Base-by-base conservation (phyloP, 1,284 basidiomycete genomes). In the Cutaneotrichosporon dermatis region DNA sequence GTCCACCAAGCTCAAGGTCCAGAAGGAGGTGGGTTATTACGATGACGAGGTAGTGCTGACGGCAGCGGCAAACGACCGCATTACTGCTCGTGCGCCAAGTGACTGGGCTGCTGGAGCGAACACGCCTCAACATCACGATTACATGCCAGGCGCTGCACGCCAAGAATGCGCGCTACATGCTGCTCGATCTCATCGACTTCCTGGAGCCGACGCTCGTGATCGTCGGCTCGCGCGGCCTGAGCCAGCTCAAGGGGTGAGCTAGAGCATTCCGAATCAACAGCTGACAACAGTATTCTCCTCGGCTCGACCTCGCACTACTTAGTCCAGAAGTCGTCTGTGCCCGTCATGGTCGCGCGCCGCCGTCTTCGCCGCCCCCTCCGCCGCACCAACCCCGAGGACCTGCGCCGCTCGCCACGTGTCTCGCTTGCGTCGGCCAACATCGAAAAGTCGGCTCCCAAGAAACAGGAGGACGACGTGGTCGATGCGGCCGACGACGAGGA, bases 241-340 rank as follows among this genome's bases (percentile, higher is more conserved):
- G 90, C 33, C 88, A 92, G 69, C 77, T 98, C 58, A 95, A 95
- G 73, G 93, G 91, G 90, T 91, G 59, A 63, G 85, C 69, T 10
- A 16, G 41, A 37, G 25, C 25, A 36, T 34, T 13, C 7, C 4
- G 10, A 25, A 25, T 25, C 25, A 25, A 34, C 40, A 33, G 46
- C 55, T 61, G 50, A 55, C 11, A 25, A 25, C 69, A 92, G 93
- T 33, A 95, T 97, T 70, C 82, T 98, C 6, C 86, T 98, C 41
- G 94, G 94, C n/a, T 95, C 92, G 3, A 97, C 93, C 0, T 95
- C 91, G 4, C 92, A 98, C 77, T 99, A 99, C 75, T 86, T 98
- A 52, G 92, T 98, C 46, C 92, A 92, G 79, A 92, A 92, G 79
- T 90, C 86, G 57, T 89, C 86, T 4, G 91, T 91, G 0, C 93